Base-by-base conservation (phyloP, 1,284 basidiomycete genomes). In the Moesziomyces globuligerus region DNA sequence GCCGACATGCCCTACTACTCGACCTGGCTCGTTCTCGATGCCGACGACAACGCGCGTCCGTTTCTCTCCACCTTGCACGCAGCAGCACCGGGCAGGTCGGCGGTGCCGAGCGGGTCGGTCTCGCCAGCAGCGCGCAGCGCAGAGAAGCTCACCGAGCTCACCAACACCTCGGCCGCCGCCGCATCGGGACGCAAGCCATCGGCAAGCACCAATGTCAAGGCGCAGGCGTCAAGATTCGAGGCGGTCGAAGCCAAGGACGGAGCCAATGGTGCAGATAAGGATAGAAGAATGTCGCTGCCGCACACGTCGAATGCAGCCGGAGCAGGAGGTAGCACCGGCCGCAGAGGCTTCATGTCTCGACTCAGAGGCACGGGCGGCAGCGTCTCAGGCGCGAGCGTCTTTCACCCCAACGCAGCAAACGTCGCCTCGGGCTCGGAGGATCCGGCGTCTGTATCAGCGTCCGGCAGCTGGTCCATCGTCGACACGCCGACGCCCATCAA, bases 21-120 rank as follows among this genome's bases (percentile, higher is more conserved):
- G 11, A 49, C 60, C 26, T 71, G 68, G 68, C 57, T 71, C 8
- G 46, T 71, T 13, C 24, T 71, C 20, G 68, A 71, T 26, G 53
- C 49, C 8, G 61, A 49, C 24, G 56, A 65, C 15, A 41, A 24
- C 15, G 57, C 68, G 0, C 49, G 38, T 0, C 57, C 68, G 3
- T 65, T 71, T 21, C 44, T 71, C 1, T 48, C 49, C 15, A 51
- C 53, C 3, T 36, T 71, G 4, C 48, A 58, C 36, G 25, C 38
- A 13, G 8, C 21, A 5, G 18, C 47, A 1, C 32, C 38, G 3
- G 20, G 10, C 10, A 24, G 8, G 8, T 15, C 29, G 10, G 25
- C 28, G 0, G 47, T 53, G 13, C 21, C 55, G 7, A 54, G 28
- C 23, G 58, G 46, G 7, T 45, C 65, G 3, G 43, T 48, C 15